A percentile compares a stretch with the other conserved stretches of the same genome.
Conservation (phyloP, 768 basidiomycete species). For the Chalciporus pseudorubinellus region DNA sequence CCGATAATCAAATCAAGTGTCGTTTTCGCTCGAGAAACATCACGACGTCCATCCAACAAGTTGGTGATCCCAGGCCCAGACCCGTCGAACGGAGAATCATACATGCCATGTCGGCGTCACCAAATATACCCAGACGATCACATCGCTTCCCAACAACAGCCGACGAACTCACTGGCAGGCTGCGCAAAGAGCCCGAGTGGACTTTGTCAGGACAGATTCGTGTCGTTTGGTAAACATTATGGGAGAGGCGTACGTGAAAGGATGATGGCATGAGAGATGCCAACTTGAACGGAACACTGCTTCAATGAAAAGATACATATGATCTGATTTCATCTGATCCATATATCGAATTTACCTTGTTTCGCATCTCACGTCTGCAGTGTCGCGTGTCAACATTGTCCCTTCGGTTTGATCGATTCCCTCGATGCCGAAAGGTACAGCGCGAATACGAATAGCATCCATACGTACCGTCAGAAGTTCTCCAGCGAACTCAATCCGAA, state of each 20-base stretch:
- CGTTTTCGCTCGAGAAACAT: too few species aligned
- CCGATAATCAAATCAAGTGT: too few species aligned
- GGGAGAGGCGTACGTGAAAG: neutral
- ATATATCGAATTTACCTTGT: neutral
- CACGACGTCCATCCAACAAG: too few species aligned
- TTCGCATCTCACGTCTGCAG: neutral
- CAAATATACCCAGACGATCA: neutral
- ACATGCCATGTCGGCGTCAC: neutral
- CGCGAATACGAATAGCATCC: neutral
- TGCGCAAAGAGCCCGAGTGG: too few species aligned
- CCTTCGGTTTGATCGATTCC: too few species aligned
- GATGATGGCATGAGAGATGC: neutral
- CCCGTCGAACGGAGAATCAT: neutral
- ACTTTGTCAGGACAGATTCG: neutral
- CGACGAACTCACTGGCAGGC: too few species aligned
- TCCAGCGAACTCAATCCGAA: conserved; percentile 18
- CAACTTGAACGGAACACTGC: neutral
- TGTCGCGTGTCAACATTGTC: neutral
- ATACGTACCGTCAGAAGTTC: conserved; percentile 2
- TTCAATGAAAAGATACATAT: neutral
- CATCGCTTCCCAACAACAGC: too few species aligned
- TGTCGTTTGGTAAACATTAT: neutral
- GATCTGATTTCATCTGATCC: neutral
- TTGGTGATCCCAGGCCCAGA: too few species aligned
- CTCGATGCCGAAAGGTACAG: too few species aligned